Percentiles rank a stretch among this genome's conserved stretches.
Evolutionary conservation across 2,329 filamentous ascomycete species (phyloP).

Genomic region (Phaeomoniella chlamydospora): DNA sequence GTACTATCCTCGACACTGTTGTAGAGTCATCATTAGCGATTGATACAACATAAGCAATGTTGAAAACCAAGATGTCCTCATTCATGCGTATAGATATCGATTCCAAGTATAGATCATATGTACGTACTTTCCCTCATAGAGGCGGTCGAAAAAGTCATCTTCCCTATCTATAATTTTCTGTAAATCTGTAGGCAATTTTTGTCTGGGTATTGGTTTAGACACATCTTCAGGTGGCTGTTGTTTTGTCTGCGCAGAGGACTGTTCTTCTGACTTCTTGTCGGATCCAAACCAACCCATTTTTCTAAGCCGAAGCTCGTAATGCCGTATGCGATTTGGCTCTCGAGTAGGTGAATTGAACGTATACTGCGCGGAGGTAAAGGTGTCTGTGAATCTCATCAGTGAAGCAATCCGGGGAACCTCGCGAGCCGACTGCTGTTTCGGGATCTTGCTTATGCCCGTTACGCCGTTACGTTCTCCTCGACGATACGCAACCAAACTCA

Average conservation of each 20-base stretch:
- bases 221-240: constrained; percentile 6
- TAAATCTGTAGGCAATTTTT: constrained; percentile 37
- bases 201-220: constrained; percentile 28
- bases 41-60: no score
- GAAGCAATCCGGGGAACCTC: no score
- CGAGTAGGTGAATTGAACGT: no score
- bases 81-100: no score
- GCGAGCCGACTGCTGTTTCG: no score
- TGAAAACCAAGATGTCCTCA: no score
- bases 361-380: no score
- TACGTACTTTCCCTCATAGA: constrained; percentile 66
- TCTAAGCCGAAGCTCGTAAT: neutral
- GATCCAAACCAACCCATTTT: constrained; percentile 2
- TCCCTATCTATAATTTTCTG: constrained; percentile 45
- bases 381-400: no score
- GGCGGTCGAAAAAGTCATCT: constrained; percentile 60
- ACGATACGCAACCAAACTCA: no score
- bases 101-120: neutral
- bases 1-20: constrained; percentile 63
- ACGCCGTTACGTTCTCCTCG: no score
- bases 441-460: no score
- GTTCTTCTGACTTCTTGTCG: constrained; percentile 10
- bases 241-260: constrained; percentile 14
- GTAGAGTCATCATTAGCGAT: neutral
- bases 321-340: no score